Conservation (phyloP, 371 early-diverging fungal genomes). For the Rhizopus arrhizus region DNA sequence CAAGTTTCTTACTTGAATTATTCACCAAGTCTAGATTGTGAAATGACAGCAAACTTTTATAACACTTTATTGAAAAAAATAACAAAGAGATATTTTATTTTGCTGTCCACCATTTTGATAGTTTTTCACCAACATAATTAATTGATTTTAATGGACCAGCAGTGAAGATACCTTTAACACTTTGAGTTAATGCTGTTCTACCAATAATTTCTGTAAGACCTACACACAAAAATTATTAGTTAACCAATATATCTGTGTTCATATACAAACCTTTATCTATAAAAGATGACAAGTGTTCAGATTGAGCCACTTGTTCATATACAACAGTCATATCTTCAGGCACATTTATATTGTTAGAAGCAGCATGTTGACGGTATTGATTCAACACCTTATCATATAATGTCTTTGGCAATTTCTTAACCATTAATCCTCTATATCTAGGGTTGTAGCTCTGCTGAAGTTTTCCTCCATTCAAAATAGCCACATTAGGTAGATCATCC, state of each 20-base stretch:
- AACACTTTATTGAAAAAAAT: background rate
- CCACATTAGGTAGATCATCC: constrained; percentile 77
- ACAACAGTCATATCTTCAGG: constrained; percentile 42
- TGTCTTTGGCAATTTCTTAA: constrained; percentile 68
- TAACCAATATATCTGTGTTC: background rate
- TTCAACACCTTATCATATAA: constrained; percentile 53
- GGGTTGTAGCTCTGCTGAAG: constrained; percentile 70
- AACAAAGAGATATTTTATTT: constrained; percentile 31
- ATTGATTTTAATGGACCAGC: constrained; percentile 79
- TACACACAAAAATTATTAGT: constrained; percentile 7
- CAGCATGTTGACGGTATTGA: constrained; percentile 34
- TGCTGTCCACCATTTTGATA: constrained; percentile 68
- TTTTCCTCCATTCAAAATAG: constrained; percentile 58
- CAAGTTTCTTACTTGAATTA: no score
- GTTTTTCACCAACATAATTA: constrained; percentile 75
- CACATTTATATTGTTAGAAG: constrained; percentile 26
- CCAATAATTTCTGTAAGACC: constrained; percentile 47
- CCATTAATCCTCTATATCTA: constrained; percentile 59
- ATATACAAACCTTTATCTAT: constrained; percentile 38
- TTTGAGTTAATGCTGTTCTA: constrained; percentile 86
- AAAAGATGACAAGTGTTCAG: constrained; percentile 38
- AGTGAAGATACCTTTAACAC: constrained; percentile 88
- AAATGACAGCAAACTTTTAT: background rate
- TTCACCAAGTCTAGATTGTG: no score
- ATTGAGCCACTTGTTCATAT: constrained; percentile 49